Evolutionary conservation across 2,329 filamentous ascomycete species (phyloP).

Genomic region (Fusarium irregulare): DNA sequence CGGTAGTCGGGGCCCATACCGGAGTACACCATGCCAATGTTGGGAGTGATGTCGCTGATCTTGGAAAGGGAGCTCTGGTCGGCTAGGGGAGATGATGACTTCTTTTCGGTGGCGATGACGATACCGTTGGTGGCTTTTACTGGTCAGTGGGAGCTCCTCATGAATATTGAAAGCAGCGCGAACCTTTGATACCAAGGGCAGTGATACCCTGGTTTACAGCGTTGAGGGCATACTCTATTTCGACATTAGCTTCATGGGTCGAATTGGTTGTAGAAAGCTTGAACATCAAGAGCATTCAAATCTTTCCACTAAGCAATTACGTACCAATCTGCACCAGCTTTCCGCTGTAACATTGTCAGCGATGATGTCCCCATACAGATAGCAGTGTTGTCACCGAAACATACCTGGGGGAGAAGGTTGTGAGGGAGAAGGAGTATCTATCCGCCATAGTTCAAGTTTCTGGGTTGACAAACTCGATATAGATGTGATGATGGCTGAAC

Average conservation of each 20-base stretch:
- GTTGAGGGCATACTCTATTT: conserved; percentile 95
- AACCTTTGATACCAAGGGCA: conserved; percentile 97
- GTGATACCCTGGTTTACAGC: conserved; percentile 99
- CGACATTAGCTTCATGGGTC: conserved; percentile 28
- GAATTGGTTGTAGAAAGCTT: neutral
- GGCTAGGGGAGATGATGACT: conserved; percentile 96
- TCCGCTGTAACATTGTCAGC: conserved; percentile 74
- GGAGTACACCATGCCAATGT: conserved; percentile 99
- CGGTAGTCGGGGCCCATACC: conserved; percentile 99
- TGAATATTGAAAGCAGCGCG: conserved; percentile 33
- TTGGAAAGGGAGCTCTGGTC: conserved; percentile 95
- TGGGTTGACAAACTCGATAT: conserved; percentile 12
- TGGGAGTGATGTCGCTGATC: conserved; percentile 96
- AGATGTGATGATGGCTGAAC: conserved; percentile 19
- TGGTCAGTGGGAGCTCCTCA: conserved; percentile 35
- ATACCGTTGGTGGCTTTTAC: conserved; percentile 92
- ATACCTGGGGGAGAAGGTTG: conserved; percentile 99
- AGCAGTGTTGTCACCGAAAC: conserved; percentile 52
- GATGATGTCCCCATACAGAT: conserved; percentile 43
- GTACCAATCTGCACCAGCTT: conserved; percentile 97
- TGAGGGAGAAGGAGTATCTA: conserved; percentile 98
- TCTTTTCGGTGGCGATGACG: conserved; percentile 99
- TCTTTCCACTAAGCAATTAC: conserved; percentile 30
- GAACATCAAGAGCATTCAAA: neutral
- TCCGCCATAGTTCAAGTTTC: conserved; percentile 80